Evolutionary conservation across 768 basidiomycete genomes (phyloP), one percentile per base, ranked within the genome.

Genomic region (Suillus placidus): DNA sequence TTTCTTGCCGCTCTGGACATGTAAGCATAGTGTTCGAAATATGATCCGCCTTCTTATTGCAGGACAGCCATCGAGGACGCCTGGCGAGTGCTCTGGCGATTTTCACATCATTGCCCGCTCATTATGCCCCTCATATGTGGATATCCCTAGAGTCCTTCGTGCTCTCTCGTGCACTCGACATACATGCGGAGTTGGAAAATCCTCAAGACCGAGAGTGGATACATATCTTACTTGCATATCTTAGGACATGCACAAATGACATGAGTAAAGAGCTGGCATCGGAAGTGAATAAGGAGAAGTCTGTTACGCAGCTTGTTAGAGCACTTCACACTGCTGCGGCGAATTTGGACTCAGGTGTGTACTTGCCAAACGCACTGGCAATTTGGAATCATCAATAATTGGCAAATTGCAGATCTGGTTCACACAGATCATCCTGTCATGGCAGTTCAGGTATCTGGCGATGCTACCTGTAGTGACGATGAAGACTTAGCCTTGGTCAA

Each of bases 1-100:
- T 89, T 85, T 71, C 81, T 98, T 18, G 97, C 95, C 4, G 93
- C 92, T 18, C 84, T 99, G 43, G 95, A 98, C 69, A 76, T 90
- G 97, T 98, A 80, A 68, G 94, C 43, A 52, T 42, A 35, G 51
- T n/a, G 30, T 64, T 55, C 66, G n/a, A 43, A 34, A 58, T 47
- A 34, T 43, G 42, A 57, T 58, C 56, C 61, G 40, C 43, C 20
- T 30, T 23, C 63, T 67, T n/a, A 20, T 60, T 14, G 14, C 61
- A 42, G 40, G 55, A 35, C 67, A 95, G 94, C 7, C 84, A 90
- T 74, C 90, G 93, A 42, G 85, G 83, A 42, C 87, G 87, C 18
- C 78, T 89, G 37, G 74, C 80, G 7, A 82, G 80, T 23, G 93
- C 94, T 6, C 80, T 93, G 32, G 81, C 85, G 30, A 87, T 90